Conservation (phyloP, 2,329 filamentous ascomycete genomes). For the Fusarium multiceps region DNA sequence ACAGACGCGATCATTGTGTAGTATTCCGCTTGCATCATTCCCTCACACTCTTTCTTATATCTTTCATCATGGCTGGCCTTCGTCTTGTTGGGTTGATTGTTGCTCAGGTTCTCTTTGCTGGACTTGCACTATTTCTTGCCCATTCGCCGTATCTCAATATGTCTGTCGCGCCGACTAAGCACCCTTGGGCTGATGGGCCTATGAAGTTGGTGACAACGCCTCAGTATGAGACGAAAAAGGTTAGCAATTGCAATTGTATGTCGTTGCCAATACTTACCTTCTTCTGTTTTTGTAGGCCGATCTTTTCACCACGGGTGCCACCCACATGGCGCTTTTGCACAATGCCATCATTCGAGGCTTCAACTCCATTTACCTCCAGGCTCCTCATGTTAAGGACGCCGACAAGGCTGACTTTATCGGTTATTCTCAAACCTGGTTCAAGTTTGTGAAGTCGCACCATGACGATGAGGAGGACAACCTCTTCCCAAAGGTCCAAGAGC, state of each 20-base stretch:
- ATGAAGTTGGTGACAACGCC: constrained; percentile 66
- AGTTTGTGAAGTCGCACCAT: constrained; percentile 70
- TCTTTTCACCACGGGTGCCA: constrained; percentile 68
- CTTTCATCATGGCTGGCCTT: constrained; percentile 36
- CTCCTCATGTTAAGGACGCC: constrained; percentile 60
- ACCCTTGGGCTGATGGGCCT: constrained; percentile 65
- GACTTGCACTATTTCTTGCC: constrained; percentile 46
- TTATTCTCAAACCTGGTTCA: constrained; percentile 68
- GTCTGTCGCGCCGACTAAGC: constrained; percentile 43
- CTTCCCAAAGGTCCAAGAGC: constrained; percentile 65
- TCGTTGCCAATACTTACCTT: background rate
- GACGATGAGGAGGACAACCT: constrained; percentile 68
- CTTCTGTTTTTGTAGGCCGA: constrained; percentile 56
- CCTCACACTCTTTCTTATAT: background rate
- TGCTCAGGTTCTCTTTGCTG: constrained; percentile 47
- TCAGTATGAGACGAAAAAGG: constrained; percentile 63
- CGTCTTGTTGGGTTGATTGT: constrained; percentile 45
- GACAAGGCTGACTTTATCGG: constrained; percentile 68
- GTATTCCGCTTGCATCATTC: background rate
- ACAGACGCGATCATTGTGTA: constrained; percentile 28
- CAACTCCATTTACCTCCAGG: constrained; percentile 72
- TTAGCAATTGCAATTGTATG: constrained; percentile 38
- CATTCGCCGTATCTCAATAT: constrained; percentile 53
- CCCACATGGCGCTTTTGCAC: constrained; percentile 71
- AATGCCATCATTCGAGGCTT: constrained; percentile 72